Evolutionary conservation across 1,284 basidiomycete genomes (phyloP).

Genomic region (Ustilago esculenta): DNA sequence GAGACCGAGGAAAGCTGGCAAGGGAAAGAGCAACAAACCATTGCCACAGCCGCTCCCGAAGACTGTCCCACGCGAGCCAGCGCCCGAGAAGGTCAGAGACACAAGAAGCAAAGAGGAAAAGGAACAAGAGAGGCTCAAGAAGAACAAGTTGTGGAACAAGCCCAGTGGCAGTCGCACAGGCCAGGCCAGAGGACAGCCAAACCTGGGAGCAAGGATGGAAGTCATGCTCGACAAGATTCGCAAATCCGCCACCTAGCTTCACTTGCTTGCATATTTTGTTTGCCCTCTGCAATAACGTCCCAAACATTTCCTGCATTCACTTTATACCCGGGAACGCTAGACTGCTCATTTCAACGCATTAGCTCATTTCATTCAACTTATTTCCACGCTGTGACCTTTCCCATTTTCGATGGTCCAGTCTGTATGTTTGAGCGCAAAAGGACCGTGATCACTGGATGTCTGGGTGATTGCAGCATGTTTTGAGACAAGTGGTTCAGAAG

Average conservation of each 20-base stretch:
- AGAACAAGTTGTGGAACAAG: slow-evolving; percentile 60
- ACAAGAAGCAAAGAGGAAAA: slow-evolving; percentile 52
- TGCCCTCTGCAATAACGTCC: no score
- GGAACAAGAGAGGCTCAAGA: slow-evolving; percentile 47
- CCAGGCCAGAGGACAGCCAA: slow-evolving; percentile 60
- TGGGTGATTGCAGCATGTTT: no score
- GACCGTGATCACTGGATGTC: no score
- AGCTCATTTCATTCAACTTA: neutral
- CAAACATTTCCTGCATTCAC: neutral
- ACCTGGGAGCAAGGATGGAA: slow-evolving; percentile 62
- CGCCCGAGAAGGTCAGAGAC: slow-evolving; percentile 13
- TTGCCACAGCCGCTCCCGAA: slow-evolving; percentile 42
- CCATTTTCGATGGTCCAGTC: no score
- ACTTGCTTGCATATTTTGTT: no score
- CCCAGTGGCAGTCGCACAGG: slow-evolving; percentile 54
- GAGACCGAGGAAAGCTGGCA: slow-evolving; percentile 16
- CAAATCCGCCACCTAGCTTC: slow-evolving; percentile 17
- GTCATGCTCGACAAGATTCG: slow-evolving; percentile 65
- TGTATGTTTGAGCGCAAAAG: no score
- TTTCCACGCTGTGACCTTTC: neutral
- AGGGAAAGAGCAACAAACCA: slow-evolving; percentile 28
- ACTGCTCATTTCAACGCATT: no score
- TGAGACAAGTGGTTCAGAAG: no score
- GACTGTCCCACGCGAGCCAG: neutral
- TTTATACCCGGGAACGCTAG: slow-evolving; percentile 34